A percentile compares a stretch with the other conserved stretches of the same genome.
Conservation (phyloP, 306 rosid genomes). For the Alnus glutinosa region DNA sequence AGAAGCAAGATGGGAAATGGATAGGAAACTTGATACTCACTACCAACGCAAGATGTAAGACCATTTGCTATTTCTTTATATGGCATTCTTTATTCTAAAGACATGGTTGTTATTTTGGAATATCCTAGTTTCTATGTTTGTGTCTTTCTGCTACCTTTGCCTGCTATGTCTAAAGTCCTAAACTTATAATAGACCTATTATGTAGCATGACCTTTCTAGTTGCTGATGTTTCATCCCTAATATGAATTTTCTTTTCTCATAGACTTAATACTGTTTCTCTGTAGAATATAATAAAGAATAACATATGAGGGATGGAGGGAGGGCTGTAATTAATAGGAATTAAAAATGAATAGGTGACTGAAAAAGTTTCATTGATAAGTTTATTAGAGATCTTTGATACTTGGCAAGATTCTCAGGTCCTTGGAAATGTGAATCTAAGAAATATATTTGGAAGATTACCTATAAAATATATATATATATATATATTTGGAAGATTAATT, state of each 20-base stretch:
- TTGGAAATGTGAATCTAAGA: background rate
- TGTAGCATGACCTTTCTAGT: background rate
- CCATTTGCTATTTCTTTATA: slow-evolving; percentile 8
- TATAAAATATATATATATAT: too few relatives aligned
- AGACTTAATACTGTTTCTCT: background rate
- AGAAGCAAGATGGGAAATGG: slow-evolving; percentile 76
- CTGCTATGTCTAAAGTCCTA: background rate
- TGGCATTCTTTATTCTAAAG: slow-evolving; percentile 3
- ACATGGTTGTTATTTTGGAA: background rate
- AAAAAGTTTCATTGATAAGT: background rate
- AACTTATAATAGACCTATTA: background rate
- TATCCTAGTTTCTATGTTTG: background rate
- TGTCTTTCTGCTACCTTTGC: background rate
- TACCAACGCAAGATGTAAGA: slow-evolving; percentile 83
- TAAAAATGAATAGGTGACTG: background rate
- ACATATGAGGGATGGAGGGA: too few relatives aligned
- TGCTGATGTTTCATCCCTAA: background rate
- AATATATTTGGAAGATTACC: background rate
- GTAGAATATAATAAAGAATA: background rate
- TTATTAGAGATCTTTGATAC: background rate
- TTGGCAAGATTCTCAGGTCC: background rate
- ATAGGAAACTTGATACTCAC: slow-evolving; percentile 74
- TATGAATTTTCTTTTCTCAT: background rate
- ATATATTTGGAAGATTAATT: background rate
- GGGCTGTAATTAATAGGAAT: background rate